Percentiles rank a stretch among this genome's conserved stretches.
Conservation (phyloP, 2,329 filamentous ascomycete genomes). For the Ascochyta rabiei region DNA sequence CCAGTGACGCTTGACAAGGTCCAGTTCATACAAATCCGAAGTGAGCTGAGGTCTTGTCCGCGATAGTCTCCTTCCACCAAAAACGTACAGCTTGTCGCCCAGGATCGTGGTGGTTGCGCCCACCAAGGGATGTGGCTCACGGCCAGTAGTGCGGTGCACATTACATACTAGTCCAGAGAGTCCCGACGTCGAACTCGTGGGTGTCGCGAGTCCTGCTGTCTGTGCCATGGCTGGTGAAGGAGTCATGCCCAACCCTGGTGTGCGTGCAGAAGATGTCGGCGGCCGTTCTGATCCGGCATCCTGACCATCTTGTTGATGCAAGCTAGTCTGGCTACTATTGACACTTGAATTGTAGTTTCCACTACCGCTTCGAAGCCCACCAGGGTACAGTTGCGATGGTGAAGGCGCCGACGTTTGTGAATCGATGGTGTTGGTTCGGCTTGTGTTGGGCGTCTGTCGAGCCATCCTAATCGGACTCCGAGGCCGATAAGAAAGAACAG, state of each 20-base stretch:
- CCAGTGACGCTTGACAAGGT: constrained; percentile 91
- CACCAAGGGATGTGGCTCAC: constrained; percentile 87
- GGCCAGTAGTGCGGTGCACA: constrained; percentile 82
- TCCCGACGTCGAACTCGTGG: constrained; percentile 60
- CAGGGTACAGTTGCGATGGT: constrained; percentile 49
- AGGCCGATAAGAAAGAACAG: constrained; percentile 26
- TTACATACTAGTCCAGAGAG: constrained; percentile 72
- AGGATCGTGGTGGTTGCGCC: constrained; percentile 94
- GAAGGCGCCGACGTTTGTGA: constrained; percentile 54
- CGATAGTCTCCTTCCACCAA: constrained; percentile 88
- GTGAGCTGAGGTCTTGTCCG: constrained; percentile 83
- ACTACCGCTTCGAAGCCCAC: constrained; percentile 42
- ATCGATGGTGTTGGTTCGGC: constrained; percentile 55
- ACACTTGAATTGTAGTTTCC: constrained; percentile 49
- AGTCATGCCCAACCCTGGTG: constrained; percentile 47
- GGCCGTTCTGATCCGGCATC: constrained; percentile 49
- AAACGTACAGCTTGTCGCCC: constrained; percentile 95
- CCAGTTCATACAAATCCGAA: constrained; percentile 89
- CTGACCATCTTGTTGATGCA: constrained; percentile 51
- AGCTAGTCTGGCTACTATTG: constrained; percentile 55
- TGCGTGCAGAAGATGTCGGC: constrained; percentile 40
- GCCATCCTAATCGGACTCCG: constrained; percentile 50
- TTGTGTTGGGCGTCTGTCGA: constrained; percentile 50
- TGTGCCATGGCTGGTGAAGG: constrained; percentile 53
- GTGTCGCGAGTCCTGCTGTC: constrained; percentile 45